These are phyloP conservation scores for Alternaria sp. DNA, from an alignment of 2,329 filamentous ascomycete species.

Conservation along the genomic window DNA sequence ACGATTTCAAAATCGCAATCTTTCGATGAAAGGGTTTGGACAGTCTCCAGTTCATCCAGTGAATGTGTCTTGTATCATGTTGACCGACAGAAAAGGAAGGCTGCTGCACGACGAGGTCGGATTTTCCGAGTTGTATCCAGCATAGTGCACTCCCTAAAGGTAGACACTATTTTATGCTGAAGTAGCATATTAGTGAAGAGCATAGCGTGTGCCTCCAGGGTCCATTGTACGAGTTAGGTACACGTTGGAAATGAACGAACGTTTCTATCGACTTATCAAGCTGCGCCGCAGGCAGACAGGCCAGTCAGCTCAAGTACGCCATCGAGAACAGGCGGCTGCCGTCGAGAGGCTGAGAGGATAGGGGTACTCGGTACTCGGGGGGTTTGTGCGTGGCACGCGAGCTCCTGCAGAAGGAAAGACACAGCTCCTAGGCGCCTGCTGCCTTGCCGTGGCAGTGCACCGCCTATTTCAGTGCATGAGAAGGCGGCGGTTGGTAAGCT, in stretches of 20 bases:
- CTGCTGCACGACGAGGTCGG: not conserved
- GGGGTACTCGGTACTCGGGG: not conserved
- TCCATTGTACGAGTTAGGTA: not conserved
- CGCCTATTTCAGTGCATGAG: slow-evolving; percentile 6
- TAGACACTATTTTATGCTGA: not conserved
- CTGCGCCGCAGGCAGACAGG: not conserved
- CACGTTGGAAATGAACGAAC: not conserved
- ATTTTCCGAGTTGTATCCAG: not conserved
- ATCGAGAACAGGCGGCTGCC: slow-evolving; percentile 7
- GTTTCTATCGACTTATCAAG: not conserved
- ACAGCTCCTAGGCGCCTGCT: slow-evolving; percentile 14
- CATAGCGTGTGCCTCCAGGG: not conserved
- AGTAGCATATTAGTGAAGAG: not conserved
- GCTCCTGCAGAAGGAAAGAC: slow-evolving; percentile 18
- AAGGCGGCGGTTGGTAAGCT: not conserved
- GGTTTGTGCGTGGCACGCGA: slow-evolving; percentile 35
- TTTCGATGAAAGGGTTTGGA: not conserved
- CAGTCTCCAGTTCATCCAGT: not conserved
- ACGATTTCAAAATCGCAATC: not conserved
- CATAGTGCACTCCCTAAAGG: not conserved
- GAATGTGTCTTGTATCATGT: not conserved
- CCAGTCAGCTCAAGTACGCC: not conserved
- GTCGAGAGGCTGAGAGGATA: slow-evolving; percentile 10
- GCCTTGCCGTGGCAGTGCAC: slow-evolving; percentile 24
- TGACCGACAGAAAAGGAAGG: not conserved